Evolutionary conservation across 176 grass and related monocot species (phyloP).

Genomic region (Cymbopogon citratus): DNA sequence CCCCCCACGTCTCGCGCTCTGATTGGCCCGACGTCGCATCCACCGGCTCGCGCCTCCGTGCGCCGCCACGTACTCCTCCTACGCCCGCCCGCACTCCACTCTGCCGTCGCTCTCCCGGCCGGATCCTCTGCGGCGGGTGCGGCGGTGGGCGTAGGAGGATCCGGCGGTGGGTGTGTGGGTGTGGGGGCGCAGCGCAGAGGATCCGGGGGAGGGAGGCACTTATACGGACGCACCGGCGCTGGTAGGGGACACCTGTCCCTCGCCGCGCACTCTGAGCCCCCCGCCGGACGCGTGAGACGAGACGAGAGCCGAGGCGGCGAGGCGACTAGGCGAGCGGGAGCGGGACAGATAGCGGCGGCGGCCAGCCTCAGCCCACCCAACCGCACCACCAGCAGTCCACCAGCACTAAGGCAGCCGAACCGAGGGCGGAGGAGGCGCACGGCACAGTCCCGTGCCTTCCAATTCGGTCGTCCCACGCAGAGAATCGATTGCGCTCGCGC

Average conservation of each 20-base stretch:
- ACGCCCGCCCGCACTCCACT: not conserved
- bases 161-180: not conserved
- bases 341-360: not conserved
- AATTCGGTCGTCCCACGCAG: slow-evolving; percentile 2
- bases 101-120: too few relatives aligned
- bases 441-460: slow-evolving; percentile 21
- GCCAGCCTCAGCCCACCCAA: slow-evolving; percentile 2
- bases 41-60: not conserved
- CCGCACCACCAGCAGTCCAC: not conserved
- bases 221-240: not conserved
- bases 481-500: slow-evolving; percentile 17
- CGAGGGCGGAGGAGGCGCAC: not conserved
- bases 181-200: not conserved
- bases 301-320: not conserved
- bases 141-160: too few relatives aligned
- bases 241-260: slow-evolving; percentile 28
- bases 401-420: not conserved
- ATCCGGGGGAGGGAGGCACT: not conserved
- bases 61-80: slow-evolving; percentile 12
- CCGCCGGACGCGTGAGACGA: not conserved
- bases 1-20: slow-evolving; percentile 3
- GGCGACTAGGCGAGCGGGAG: not conserved
- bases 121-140: slow-evolving; percentile 24
- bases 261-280: slow-evolving; percentile 16
- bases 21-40: not conserved